These are phyloP conservation scores for Ilyonectria sp. DNA, from an alignment of 2,329 filamentous ascomycete genomes.

Conservation along the genomic window DNA sequence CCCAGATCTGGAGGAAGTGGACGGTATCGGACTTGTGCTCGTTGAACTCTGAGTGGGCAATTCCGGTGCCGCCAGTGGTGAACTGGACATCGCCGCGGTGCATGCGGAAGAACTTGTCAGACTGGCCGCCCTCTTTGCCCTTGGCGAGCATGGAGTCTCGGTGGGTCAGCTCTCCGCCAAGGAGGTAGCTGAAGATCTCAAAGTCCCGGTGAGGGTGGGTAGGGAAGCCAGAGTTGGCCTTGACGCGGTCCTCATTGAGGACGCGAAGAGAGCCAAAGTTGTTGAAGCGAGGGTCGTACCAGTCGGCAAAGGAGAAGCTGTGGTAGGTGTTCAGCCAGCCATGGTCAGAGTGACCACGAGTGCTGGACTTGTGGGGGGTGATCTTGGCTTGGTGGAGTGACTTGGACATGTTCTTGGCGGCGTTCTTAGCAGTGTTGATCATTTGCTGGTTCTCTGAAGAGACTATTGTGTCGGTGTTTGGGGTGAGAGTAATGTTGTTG, in stretches of 20 bases:
- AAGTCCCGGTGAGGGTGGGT: conserved; percentile 89
- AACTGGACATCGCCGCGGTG: conserved; percentile 89
- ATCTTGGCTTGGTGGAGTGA: conserved; percentile 79
- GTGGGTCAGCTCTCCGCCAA: conserved; percentile 89
- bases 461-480: conserved; percentile 11
- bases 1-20: conserved; percentile 94
- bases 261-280: conserved; percentile 85
- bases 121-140: conserved; percentile 70
- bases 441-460: conserved; percentile 41
- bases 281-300: conserved; percentile 76
- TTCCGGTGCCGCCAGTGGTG: conserved; percentile 86
- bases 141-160: conserved; percentile 87
- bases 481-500: conserved; percentile 30
- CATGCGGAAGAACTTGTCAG: conserved; percentile 79
- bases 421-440: conserved; percentile 57
- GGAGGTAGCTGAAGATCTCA: conserved; percentile 91
- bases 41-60: conserved; percentile 88
- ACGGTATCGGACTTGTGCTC: conserved; percentile 79
- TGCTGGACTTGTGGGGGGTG: conserved; percentile 78
- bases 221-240: conserved; percentile 82
- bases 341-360: conserved; percentile 84
- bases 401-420: conserved; percentile 70
- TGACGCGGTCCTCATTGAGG: conserved; percentile 90
- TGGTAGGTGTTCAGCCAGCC: conserved; percentile 92
- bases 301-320: conserved; percentile 85